Conservation (phyloP, 495 filamentous ascomycete genomes). For the Astrocystis sublimbata region DNA sequence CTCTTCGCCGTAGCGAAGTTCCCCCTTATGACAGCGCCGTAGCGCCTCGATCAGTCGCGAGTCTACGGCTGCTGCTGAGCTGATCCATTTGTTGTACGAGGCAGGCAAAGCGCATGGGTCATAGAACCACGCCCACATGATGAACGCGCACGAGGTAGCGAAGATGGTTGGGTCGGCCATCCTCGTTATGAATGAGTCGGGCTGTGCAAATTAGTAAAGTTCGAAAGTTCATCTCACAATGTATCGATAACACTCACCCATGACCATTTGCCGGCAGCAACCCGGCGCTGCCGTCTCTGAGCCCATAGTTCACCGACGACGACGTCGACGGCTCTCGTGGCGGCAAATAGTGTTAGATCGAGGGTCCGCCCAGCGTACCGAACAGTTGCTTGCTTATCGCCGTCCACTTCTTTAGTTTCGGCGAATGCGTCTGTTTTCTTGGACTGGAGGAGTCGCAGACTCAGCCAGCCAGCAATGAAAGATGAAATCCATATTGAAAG, state of each 20-base stretch:
- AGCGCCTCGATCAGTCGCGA: conserved; percentile 72
- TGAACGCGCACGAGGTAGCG: conserved; percentile 69
- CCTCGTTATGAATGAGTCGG: conserved; percentile 53
- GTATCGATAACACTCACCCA: conserved; percentile 28
- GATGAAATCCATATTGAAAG: conserved; percentile 50
- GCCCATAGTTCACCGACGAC: conserved; percentile 68
- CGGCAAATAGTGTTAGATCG: conserved; percentile 82
- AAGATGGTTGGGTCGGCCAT: conserved; percentile 73
- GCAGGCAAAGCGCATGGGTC: conserved; percentile 65
- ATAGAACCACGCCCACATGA: conserved; percentile 95
- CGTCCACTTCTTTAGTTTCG: conserved; percentile 30
- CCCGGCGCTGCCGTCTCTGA: conserved; percentile 40
- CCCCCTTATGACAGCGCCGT: conserved; percentile 61
- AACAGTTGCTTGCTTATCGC: conserved; percentile 32
- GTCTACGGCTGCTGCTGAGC: conserved; percentile 77
- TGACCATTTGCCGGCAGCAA: conserved; percentile 49
- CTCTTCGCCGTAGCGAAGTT: conserved; percentile 74
- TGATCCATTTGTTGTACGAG: conserved; percentile 86
- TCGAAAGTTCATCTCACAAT: background rate
- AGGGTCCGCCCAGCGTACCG: conserved; percentile 73
- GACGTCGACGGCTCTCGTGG: conserved; percentile 73
- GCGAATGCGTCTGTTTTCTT: conserved; percentile 46
- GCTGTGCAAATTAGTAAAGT: conserved; percentile 24
- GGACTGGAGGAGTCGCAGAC: conserved; percentile 48
- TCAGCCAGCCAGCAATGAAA: conserved; percentile 54